Evolutionary conservation across 139 green algal species (phyloP).

Genomic region (Chlamydomonas incerta): DNA sequence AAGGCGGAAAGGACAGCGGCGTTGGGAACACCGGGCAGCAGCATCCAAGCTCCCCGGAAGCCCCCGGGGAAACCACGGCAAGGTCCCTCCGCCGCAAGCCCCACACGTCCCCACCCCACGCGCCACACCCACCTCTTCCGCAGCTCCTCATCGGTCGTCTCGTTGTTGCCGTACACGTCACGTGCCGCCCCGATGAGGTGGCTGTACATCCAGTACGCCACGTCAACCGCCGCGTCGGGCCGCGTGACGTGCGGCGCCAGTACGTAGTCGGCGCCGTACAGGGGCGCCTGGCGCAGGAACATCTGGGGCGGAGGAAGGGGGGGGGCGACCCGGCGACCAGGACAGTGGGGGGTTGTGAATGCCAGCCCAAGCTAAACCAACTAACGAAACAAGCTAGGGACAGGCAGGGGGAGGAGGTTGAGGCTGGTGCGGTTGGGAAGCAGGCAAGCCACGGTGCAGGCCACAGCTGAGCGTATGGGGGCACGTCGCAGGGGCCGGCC

Average conservation of each 20-base stretch:
- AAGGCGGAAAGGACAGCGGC: not conserved
- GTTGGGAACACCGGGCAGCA: not conserved
- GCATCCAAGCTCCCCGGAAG: too few relatives aligned
- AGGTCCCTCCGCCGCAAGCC: not conserved
- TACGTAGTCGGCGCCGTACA: slow-evolving; percentile 14
- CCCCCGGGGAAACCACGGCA: too few relatives aligned
- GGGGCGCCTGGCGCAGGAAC: slow-evolving; percentile 18
- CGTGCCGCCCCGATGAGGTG: slow-evolving; percentile 2
- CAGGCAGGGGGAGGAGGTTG: too few relatives aligned
- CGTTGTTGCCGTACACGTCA: slow-evolving; percentile 33
- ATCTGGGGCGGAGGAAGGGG: not conserved
- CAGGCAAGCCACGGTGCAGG: too few relatives aligned
- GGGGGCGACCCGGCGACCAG: too few relatives aligned
- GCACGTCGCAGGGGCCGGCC: too few relatives aligned
- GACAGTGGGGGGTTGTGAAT: too few relatives aligned
- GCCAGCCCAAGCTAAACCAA: too few relatives aligned
- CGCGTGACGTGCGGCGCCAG: slow-evolving; percentile 14
- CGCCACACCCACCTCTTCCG: not conserved
- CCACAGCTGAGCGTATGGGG: too few relatives aligned
- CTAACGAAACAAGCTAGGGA: too few relatives aligned
- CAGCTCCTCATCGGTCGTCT: slow-evolving; percentile 24
- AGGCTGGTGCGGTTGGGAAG: too few relatives aligned
- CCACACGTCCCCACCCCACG: too few relatives aligned
- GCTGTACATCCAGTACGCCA: slow-evolving; percentile 25
- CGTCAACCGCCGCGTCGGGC: not conserved